Evolutionary conservation across 2,329 filamentous ascomycete species (phyloP), one percentile per base, ranked within the genome.

Genomic region (Talaromyces marneffei): DNA sequence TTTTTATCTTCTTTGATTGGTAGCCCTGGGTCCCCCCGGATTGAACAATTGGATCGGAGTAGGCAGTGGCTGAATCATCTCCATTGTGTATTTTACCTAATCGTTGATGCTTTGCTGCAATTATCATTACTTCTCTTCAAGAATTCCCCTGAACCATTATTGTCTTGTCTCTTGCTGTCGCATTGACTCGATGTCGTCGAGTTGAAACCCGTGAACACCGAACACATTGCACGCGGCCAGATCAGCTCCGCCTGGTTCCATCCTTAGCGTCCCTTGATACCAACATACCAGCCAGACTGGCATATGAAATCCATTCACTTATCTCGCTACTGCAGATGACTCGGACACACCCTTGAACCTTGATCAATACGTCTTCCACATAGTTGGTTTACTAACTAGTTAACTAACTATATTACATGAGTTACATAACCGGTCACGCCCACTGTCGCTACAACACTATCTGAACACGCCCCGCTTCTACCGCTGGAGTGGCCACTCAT

Each of bases 161-260:
- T 33, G 29, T 52, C 27, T 31, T 6, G 18, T 33, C n/a, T 50
- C 29, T 31, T 52, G 4, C 29, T 52, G n/a, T 52, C 46, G 12
- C 16, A 12, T 31, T 10, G 29, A 35, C 29, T 9, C 14, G n/a
- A 14, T 33, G 3, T 33, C 14, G 7, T 20, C 48, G 7, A 20
- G 29, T 33, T 33, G 10, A 7, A 27, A 55, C 53, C 23, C 25
- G 37, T 56, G 53, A 20, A 18, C 23, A 18, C 6, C 10, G 27
- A 23, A 18, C 40, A 35, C 55, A n/a, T 48, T 29, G 44, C 44
- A n/a, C 55, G 55, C 29, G 55, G 54, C 35, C 54, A 57, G 39
- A 57, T 57, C 54, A 57, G 54, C 54, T 37, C 52, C 35, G 23
- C 54, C 39, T 18, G 48, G 27, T 57, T 25, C 40, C 55, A 48